phyloP scores from a whole-genome alignment of 139 green algal genomes.

The Trebouxia sp. region DNA sequence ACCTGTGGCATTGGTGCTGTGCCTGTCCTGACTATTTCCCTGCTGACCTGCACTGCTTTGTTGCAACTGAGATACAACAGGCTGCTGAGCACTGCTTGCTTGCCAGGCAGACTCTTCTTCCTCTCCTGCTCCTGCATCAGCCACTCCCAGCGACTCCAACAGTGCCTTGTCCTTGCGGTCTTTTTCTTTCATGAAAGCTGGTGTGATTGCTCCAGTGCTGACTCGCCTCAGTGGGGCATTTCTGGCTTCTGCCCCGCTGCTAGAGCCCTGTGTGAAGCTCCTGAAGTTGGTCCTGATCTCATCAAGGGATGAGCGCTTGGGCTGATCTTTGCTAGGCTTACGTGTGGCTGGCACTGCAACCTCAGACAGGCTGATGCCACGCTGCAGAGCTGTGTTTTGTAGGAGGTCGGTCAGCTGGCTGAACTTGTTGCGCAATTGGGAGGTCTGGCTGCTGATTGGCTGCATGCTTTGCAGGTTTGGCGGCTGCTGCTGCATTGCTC shows the following conservation, averaged over 20 bases:
- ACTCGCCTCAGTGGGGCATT: neutral
- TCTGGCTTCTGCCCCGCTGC: neutral
- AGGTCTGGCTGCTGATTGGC: neutral
- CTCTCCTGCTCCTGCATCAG: neutral
- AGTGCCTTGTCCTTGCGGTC: neutral
- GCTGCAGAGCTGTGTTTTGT: slow-evolving; percentile 12
- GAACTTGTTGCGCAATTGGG: neutral
- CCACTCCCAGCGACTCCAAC: neutral
- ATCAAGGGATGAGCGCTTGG: neutral
- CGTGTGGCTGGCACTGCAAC: neutral
- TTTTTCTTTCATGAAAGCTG: neutral
- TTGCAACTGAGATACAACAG: too few relatives aligned
- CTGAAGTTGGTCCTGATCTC: slow-evolving; percentile 1
- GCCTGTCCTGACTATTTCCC: too few relatives aligned
- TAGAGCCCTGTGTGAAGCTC: neutral
- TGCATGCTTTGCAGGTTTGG: neutral
- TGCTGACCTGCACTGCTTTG: neutral
- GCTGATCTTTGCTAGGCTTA: neutral
- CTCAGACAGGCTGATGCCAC: slow-evolving; percentile 11
- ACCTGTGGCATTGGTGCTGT: too few relatives aligned
- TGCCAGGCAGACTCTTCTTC: neutral
- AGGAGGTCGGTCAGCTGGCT: slow-evolving; percentile 8
- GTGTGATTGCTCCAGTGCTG: slow-evolving; percentile 22
- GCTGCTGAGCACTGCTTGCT: too few relatives aligned
- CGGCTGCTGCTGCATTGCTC: neutral